Conservation (phyloP, 768 basidiomycete species). For the Sarcodon aspratus region DNA sequence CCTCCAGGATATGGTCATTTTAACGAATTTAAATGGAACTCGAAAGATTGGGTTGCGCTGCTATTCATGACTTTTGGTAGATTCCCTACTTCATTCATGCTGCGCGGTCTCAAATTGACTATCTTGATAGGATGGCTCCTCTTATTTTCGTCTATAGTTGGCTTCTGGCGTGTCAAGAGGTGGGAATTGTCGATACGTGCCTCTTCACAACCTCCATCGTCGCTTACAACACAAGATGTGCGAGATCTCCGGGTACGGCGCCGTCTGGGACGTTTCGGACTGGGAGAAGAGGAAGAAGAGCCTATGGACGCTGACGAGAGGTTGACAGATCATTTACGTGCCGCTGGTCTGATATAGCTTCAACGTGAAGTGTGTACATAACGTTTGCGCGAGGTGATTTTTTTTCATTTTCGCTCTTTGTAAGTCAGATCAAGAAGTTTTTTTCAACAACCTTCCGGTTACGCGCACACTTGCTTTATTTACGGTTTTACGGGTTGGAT, state of each 20-base stretch:
- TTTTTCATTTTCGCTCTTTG: no score
- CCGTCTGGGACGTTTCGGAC: constrained; percentile 34
- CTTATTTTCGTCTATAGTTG: constrained; percentile 70
- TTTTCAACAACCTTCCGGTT: no score
- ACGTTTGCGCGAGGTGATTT: no score
- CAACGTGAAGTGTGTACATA: background rate
- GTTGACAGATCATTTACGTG: constrained; percentile 13
- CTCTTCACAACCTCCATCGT: constrained; percentile 16
- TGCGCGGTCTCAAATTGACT: background rate
- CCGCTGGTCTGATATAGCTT: constrained; percentile 13
- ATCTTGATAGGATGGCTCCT: constrained; percentile 71
- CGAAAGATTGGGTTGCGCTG: constrained; percentile 86
- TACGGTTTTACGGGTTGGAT: no score
- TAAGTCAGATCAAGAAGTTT: no score
- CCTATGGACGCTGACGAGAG: constrained; percentile 6
- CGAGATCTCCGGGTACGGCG: constrained; percentile 39
- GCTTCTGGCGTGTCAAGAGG: constrained; percentile 76
- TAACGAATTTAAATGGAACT: constrained; percentile 26
- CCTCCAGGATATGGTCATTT: background rate
- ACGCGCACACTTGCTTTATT: no score
- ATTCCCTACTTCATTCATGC: constrained; percentile 6
- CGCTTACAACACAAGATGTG: constrained; percentile 35
- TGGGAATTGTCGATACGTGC: constrained; percentile 68
- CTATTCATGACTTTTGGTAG: constrained; percentile 81
- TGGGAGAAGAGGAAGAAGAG: constrained; percentile 4